A percentile compares a stretch with the other conserved stretches of the same genome.
These are phyloP conservation scores for Xylaria venustula DNA, from an alignment of 495 filamentous ascomycete species.

Conservation along the genomic window DNA sequence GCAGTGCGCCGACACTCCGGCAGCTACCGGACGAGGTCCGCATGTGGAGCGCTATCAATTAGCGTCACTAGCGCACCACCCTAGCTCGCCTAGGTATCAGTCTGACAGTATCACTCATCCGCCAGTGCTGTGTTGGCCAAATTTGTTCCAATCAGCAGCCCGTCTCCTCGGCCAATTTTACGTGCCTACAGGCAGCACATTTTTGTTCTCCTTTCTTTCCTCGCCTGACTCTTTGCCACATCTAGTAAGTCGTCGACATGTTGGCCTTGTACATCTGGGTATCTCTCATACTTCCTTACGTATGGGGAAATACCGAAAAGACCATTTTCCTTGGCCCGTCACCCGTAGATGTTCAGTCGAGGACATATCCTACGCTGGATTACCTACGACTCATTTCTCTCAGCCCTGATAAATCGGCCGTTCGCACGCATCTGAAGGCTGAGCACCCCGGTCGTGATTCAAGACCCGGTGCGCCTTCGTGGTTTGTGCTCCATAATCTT, in stretches of 20 bases:
- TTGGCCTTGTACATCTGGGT: conserved; percentile 13
- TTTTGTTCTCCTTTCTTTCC: neutral
- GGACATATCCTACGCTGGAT: conserved; percentile 56
- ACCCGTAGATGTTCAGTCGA: conserved; percentile 47
- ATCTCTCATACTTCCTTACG: conserved; percentile 13
- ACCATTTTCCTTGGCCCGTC: conserved; percentile 78
- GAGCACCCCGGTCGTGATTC: conserved; percentile 59
- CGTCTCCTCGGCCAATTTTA: neutral
- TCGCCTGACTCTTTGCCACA: neutral
- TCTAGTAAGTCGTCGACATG: conserved; percentile 3
- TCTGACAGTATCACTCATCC: neutral
- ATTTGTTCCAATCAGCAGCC: neutral
- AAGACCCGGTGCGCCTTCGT: conserved; percentile 65
- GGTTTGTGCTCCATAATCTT: conserved; percentile 81
- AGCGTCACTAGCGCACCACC: too few species aligned
- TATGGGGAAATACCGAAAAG: conserved; percentile 81
- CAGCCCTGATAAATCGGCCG: conserved; percentile 50
- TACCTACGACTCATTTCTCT: conserved; percentile 65
- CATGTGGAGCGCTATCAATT: neutral
- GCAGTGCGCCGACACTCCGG: neutral
- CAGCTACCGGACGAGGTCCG: neutral
- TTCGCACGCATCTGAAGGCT: conserved; percentile 62
- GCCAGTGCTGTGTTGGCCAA: conserved; percentile 6
- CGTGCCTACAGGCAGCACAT: neutral
- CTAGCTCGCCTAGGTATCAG: too few species aligned